Evolutionary conservation across 2,329 filamentous ascomycete genomes (phyloP), one percentile per base, ranked within the genome.

Genomic region (Nothophoma quercina): DNA sequence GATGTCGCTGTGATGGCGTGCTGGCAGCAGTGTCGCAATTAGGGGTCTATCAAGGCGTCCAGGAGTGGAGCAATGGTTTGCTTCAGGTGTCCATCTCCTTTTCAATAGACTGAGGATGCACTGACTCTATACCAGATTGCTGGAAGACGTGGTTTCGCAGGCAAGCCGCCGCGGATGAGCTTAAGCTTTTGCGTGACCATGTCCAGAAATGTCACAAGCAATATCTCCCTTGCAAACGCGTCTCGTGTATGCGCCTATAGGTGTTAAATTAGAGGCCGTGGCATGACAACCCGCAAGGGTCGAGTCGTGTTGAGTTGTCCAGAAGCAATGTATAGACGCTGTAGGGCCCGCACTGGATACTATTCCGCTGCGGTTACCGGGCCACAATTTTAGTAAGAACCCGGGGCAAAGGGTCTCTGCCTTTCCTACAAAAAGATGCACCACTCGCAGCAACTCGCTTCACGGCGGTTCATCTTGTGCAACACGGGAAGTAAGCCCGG

Each of bases 21-120:
- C 15, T 21, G 25, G 43, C 28, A 32, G 32, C 16, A 25, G 39
- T 16, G 30, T 47, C 36, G 49, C 34, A 47, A 52, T 41, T 23
- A 44, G 32, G 42, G 22, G 38, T 44, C 32, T 22, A 10, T 16
- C 43, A 53, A 48, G 38, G 43, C 39, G 28, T 25, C 50, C 41
- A 32, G 32, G 23, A 26, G 57, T 36, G 48, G 48, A 56, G 41
- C 39, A 42, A 16, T 34, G 43, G 29, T 45, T 48, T 59, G 43
- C 50, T 48, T 48, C 50, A 53, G 42, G 50, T 47, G 21, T 47
- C 43, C 42, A 53, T 48, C 15, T 48, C 50, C 43, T 53, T 53
- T 51, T 44, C 50, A 33, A 53, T 53, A 53, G 43, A 43, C 39
- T 39, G 43, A 25, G 25, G 33, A 40, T 48, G 50, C 50, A 48